A percentile compares a stretch with the other conserved stretches of the same genome.
phyloP scores from a whole-genome alignment of 2,329 filamentous ascomycete genomes.

The Clonostachys rhizophaga region DNA sequence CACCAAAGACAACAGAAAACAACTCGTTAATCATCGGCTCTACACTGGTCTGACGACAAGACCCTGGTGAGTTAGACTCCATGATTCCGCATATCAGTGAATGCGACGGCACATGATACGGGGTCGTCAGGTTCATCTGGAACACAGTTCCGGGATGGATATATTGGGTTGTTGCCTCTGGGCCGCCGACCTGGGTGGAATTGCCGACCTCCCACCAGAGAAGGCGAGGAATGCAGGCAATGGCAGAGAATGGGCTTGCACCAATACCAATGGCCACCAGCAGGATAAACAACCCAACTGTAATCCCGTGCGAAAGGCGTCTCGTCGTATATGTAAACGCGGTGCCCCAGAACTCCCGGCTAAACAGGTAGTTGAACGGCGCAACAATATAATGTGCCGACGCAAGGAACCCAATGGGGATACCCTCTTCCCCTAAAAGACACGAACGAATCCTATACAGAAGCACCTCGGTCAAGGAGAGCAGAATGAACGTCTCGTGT shows the following conservation, averaged over 20 bases:
- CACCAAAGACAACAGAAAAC: background rate
- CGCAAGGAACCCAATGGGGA: background rate
- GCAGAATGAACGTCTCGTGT: background rate
- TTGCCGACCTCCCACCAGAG: background rate
- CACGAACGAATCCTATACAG: background rate
- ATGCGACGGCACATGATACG: background rate
- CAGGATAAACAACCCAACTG: background rate
- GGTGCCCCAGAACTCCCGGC: background rate
- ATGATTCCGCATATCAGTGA: too few species aligned
- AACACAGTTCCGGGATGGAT: background rate
- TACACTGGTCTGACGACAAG: background rate
- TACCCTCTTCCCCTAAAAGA: background rate
- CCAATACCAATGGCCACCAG: background rate
- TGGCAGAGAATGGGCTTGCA: background rate
- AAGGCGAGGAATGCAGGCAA: background rate
- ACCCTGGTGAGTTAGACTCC: background rate
- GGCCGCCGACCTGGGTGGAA: too few species aligned
- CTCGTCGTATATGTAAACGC: background rate
- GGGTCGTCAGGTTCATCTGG: background rate
- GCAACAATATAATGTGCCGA: background rate
- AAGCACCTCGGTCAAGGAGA: background rate
- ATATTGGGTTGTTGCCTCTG: too few species aligned
- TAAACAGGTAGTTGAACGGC: background rate
- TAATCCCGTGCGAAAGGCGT: background rate
- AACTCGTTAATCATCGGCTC: background rate